Base-by-base conservation (phyloP, 2,329 filamentous ascomycete genomes). In the Cladosporium sp. region DNA sequence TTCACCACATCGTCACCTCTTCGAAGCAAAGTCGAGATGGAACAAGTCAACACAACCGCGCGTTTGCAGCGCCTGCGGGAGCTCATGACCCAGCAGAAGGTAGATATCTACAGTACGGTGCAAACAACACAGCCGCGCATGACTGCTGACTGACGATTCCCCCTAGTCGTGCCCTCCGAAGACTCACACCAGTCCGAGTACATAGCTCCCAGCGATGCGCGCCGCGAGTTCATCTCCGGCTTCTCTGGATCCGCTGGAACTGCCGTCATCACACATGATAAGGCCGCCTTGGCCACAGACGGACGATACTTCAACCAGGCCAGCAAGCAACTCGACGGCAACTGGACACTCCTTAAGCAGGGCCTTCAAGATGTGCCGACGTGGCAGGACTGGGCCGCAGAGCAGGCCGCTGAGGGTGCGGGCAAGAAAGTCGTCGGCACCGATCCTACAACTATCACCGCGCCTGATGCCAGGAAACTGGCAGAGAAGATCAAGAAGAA, bases 251-350 rank as follows among this genome's bases (percentile, higher is more conserved):
- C 95, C 11, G 94, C 95, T 52, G 95, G 95, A 66, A 96, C 92
- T 70, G 95, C 93, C 47, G 90, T 99, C 60, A 85, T 99, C 65
- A 95, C 93, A 2, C 86, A 87, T 59, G 89, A 92, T 61, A 93
- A 93, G 78, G 95, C 95, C 18, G 92, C 92, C 15, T 82, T 99
- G 66, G 92, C 95, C 14, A 99, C 95, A 34, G 95, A 99, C 77
- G 95, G 95, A 34, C 90, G 95, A 71, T 99, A 99, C 80, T 99
- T 98, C 85, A 98, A 96, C 81, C 95, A 99, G 79, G 95, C 95
- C 30, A 84, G 88, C 68, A 92, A 93, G 74, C 92, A 99, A 78
- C 87, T 99, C 34, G 95, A 98, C 78, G 81, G 80, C 74, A 98
- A 98, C 78, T 99, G 95, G 95, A 83, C 87, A 59, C 83, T 99